Conservation (phyloP, 2,329 filamentous ascomycete genomes). For the Diaporthe sp. region DNA sequence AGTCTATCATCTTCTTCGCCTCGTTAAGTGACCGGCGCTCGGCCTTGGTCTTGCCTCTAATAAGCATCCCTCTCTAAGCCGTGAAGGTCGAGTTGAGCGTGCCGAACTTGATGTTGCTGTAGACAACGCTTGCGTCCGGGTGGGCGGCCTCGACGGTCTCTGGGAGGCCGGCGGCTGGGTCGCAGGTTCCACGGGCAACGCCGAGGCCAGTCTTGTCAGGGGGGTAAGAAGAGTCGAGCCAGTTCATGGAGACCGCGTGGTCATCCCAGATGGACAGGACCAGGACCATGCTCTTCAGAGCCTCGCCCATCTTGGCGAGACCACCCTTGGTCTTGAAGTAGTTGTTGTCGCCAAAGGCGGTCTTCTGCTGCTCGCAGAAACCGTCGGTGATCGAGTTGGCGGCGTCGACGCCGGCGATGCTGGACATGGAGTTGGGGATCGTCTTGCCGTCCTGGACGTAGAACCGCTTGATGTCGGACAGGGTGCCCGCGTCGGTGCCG, state of each 20-base stretch:
- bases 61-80: conserved; percentile 31
- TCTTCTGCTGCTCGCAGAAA: conserved; percentile 69
- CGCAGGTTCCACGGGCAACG: conserved; percentile 61
- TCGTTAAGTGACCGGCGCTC: not conserved
- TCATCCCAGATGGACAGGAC: conserved; percentile 45
- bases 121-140: conserved; percentile 58
- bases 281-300: conserved; percentile 49
- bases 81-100: conserved; percentile 60
- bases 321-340: conserved; percentile 65
- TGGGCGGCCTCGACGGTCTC: conserved; percentile 55
- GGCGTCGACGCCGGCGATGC: conserved; percentile 46
- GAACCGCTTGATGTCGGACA: conserved; percentile 66
- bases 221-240: conserved; percentile 73
- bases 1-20: conserved; percentile 8
- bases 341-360: conserved; percentile 62
- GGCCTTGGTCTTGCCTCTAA: not conserved
- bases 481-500: conserved; percentile 57
- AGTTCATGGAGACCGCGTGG: conserved; percentile 64
- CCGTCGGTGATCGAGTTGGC: conserved; percentile 59
- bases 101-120: conserved; percentile 64
- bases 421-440: conserved; percentile 60
- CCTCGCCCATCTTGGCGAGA: conserved; percentile 63
- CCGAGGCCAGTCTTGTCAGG: conserved; percentile 55
- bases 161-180: conserved; percentile 59
- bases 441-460: conserved; percentile 69